A percentile compares a stretch with the other conserved stretches of the same genome.
phyloP scores from a whole-genome alignment of 345 rosid species.

The Garcia nutans region DNA sequence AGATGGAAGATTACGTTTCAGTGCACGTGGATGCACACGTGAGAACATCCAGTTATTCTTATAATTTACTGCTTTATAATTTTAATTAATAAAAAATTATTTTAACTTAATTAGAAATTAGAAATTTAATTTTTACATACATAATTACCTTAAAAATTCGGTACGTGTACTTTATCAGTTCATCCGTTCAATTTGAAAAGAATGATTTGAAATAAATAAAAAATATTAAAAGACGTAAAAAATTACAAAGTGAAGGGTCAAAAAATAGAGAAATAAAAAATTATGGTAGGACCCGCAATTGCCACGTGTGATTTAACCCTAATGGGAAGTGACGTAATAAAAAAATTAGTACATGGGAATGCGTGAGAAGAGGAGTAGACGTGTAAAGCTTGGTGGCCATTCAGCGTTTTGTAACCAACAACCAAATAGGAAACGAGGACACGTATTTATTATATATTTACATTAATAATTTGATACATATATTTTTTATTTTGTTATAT shows the following conservation, averaged over 20 bases:
- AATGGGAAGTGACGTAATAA: not conserved
- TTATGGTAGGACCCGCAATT: not conserved
- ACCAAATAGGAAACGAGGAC: not conserved
- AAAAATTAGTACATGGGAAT: not conserved
- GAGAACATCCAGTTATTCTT: not conserved
- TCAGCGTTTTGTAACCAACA: not conserved
- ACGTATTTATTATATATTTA: not conserved
- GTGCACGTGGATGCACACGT: not conserved
- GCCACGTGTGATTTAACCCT: not conserved
- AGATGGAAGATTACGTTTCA: not conserved
- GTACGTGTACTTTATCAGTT: too few relatives aligned
- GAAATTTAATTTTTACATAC: too few relatives aligned
- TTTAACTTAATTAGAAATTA: too few relatives aligned
- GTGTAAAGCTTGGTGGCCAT: not conserved
- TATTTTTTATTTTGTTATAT: too few relatives aligned
- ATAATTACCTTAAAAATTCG: too few relatives aligned
- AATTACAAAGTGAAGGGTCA: not conserved
- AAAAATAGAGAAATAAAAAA: not conserved
- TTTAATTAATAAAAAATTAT: too few relatives aligned
- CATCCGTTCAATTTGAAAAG: too few relatives aligned
- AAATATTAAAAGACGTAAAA: too few relatives aligned
- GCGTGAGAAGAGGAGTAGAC: conserved; percentile 12
- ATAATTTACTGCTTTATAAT: too few relatives aligned
- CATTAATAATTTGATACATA: too few relatives aligned
- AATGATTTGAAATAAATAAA: too few relatives aligned